Percentiles rank a stretch among this genome's conserved stretches.
These are phyloP conservation scores for Phytophthora sansomeana DNA, from an alignment of 352 stramenopile genomes.

Conservation along the genomic window DNA sequence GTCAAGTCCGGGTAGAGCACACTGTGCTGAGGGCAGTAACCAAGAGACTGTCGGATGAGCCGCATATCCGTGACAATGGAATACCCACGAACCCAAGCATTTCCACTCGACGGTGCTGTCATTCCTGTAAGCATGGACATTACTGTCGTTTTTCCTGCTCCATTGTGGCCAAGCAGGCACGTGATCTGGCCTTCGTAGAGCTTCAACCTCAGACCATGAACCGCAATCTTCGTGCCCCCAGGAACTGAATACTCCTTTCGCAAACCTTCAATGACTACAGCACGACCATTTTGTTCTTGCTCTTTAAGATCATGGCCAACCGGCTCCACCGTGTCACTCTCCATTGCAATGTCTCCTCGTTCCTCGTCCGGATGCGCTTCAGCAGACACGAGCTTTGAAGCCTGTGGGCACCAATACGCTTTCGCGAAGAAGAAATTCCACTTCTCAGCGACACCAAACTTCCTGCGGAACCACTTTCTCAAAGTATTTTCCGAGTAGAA, in stretches of 20 bases:
- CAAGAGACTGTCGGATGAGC: slow-evolving; percentile 89
- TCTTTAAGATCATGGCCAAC: slow-evolving; percentile 50
- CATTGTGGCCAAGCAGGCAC: slow-evolving; percentile 96
- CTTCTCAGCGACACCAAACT: slow-evolving; percentile 86
- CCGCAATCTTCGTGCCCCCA: slow-evolving; percentile 80
- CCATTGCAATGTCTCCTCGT: not conserved
- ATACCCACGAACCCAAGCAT: slow-evolving; percentile 63
- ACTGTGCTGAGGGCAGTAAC: slow-evolving; percentile 97
- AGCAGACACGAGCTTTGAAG: slow-evolving; percentile 23
- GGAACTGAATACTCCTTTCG: slow-evolving; percentile 82
- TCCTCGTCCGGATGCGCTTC: slow-evolving; percentile 44
- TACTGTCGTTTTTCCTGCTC: slow-evolving; percentile 92
- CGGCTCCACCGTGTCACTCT: slow-evolving; percentile 29
- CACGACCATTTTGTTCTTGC: slow-evolving; percentile 60
- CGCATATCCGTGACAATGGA: slow-evolving; percentile 81
- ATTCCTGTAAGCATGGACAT: slow-evolving; percentile 88
- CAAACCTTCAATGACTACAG: slow-evolving; percentile 68
- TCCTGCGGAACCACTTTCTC: slow-evolving; percentile 94
- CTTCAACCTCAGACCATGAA: slow-evolving; percentile 83
- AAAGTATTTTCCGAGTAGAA: slow-evolving; percentile 88
- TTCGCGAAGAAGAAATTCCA: slow-evolving; percentile 92
- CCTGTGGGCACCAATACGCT: slow-evolving; percentile 67
- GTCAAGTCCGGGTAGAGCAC: slow-evolving; percentile 96
- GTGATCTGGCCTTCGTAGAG: slow-evolving; percentile 96
- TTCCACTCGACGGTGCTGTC: slow-evolving; percentile 59